Percentiles rank a stretch among this genome's conserved stretches.
Conservation (phyloP, 108 stramenopile genomes). For the Fistulifera solaris region DNA sequence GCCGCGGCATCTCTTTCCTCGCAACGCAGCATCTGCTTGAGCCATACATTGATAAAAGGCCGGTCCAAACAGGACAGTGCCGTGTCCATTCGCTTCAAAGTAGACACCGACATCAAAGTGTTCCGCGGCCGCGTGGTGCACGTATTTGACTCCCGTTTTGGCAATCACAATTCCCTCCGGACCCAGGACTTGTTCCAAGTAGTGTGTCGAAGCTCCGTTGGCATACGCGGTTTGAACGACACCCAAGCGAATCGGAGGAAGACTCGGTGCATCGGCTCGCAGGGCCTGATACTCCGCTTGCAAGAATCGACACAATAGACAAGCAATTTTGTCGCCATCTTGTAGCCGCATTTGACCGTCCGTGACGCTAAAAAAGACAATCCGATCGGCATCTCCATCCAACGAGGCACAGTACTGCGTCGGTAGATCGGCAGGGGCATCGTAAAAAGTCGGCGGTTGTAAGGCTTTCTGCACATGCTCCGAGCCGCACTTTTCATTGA, state of each 20-base stretch:
- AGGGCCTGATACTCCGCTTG: slow-evolving; percentile 38
- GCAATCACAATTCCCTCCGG: slow-evolving; percentile 48
- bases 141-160: slow-evolving; percentile 96
- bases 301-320: slow-evolving; percentile 77
- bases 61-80: slow-evolving; percentile 89
- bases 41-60: slow-evolving; percentile 24
- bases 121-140: slow-evolving; percentile 87
- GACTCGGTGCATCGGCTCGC: not conserved
- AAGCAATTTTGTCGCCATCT: slow-evolving; percentile 97
- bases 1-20: not conserved
- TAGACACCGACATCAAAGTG: slow-evolving; percentile 97
- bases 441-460: slow-evolving; percentile 48
- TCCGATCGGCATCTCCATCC: slow-evolving; percentile 98
- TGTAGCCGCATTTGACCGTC: slow-evolving; percentile 46
- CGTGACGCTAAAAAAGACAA: slow-evolving; percentile 81
- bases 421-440: not conserved
- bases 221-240: slow-evolving; percentile 99
- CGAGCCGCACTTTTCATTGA: slow-evolving; percentile 91
- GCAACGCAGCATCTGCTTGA: not conserved
- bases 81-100: slow-evolving; percentile 99
- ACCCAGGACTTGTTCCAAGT: slow-evolving; percentile 42
- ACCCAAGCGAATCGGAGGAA: slow-evolving; percentile 55
- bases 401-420: slow-evolving; percentile 64
- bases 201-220: slow-evolving; percentile 91
- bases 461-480: slow-evolving; percentile 90